phyloP scores from a whole-genome alignment of 495 filamentous ascomycete genomes.

The Pyrenopolyporus hunteri region DNA sequence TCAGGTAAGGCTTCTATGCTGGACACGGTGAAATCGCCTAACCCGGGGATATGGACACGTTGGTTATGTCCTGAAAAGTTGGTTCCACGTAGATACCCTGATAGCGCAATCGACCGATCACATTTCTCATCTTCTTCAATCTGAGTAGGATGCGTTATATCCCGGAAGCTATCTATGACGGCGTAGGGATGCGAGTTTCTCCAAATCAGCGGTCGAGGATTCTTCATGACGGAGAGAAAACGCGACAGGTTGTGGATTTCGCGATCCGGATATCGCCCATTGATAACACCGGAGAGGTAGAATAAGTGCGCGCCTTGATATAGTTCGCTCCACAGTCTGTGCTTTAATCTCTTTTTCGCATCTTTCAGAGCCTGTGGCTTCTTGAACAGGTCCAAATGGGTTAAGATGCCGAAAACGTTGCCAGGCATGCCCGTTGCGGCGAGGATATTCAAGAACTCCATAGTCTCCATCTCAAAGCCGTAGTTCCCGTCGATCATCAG shows the following conservation, averaged over 20 bases:
- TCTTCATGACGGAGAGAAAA: constrained; percentile 98
- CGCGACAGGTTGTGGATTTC: constrained; percentile 94
- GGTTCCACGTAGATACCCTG: constrained; percentile 93
- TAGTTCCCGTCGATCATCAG: constrained; percentile 98
- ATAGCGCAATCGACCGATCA: constrained; percentile 87
- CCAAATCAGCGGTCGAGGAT: constrained; percentile 94
- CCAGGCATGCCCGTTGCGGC: constrained; percentile 93
- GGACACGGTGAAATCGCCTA: constrained; percentile 89
- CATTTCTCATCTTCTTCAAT: constrained; percentile 87
- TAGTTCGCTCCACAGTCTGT: constrained; percentile 93
- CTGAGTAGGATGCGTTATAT: constrained; percentile 88
- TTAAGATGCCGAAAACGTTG: constrained; percentile 96
- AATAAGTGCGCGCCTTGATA: constrained; percentile 97
- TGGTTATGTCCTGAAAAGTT: constrained; percentile 90
- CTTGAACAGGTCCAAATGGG: constrained; percentile 93
- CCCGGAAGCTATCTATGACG: constrained; percentile 89
- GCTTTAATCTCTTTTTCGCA: constrained; percentile 94
- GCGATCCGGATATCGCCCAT: constrained; percentile 94
- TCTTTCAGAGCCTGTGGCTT: constrained; percentile 87
- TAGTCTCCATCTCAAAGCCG: constrained; percentile 99
- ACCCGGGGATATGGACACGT: constrained; percentile 87
- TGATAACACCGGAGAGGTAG: constrained; percentile 92
- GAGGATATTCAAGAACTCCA: constrained; percentile 96
- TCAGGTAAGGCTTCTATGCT: constrained; percentile 87
- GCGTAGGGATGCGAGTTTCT: constrained; percentile 94